A percentile compares a stretch with the other conserved stretches of the same genome.
Evolutionary conservation across 1,284 basidiomycete genomes (phyloP).

Genomic region (Pulveroboletus sp.): DNA sequence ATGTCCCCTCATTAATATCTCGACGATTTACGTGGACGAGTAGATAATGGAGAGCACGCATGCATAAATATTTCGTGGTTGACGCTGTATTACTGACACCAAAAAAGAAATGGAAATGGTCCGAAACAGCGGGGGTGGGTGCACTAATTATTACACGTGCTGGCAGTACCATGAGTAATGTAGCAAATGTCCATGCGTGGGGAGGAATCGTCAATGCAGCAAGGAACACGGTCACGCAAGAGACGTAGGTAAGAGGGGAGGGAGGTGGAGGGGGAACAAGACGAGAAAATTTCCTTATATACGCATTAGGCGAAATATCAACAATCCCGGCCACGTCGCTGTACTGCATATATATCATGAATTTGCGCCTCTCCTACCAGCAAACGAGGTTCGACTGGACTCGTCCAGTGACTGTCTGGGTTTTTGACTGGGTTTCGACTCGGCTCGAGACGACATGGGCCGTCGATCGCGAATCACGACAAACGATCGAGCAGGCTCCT

Average conservation of each 20-base stretch:
- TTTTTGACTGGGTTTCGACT: conserved; percentile 21
- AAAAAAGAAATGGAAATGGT: conserved; percentile 8
- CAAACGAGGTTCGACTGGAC: conserved; percentile 37
- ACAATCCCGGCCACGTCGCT: conserved; percentile 4
- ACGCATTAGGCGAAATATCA: conserved; percentile 19
- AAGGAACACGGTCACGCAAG: conserved; percentile 21
- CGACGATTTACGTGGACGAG: background rate
- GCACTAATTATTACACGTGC: conserved; percentile 36
- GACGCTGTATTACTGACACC: conserved; percentile 22
- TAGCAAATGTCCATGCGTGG: conserved; percentile 24
- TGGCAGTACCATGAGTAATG: conserved; percentile 25
- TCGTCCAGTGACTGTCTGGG: conserved; percentile 36
- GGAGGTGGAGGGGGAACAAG: background rate
- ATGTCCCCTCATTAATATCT: too few relatives aligned
- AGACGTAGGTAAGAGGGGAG: background rate
- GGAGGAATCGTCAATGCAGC: conserved; percentile 21
- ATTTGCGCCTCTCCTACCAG: conserved; percentile 33
- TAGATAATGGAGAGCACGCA: conserved; percentile 8
- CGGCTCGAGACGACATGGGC: conserved; percentile 42
- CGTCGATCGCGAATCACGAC: conserved; percentile 64
- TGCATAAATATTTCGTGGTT: conserved; percentile 20
- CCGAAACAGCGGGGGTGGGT: conserved; percentile 26
- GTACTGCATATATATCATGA: conserved; percentile 21
- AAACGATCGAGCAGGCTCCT: conserved; percentile 52
- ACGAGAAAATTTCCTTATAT: conserved; percentile 10